Base-by-base conservation (phyloP, 257 asterid genomes). In the Eucommia ulmoides region DNA sequence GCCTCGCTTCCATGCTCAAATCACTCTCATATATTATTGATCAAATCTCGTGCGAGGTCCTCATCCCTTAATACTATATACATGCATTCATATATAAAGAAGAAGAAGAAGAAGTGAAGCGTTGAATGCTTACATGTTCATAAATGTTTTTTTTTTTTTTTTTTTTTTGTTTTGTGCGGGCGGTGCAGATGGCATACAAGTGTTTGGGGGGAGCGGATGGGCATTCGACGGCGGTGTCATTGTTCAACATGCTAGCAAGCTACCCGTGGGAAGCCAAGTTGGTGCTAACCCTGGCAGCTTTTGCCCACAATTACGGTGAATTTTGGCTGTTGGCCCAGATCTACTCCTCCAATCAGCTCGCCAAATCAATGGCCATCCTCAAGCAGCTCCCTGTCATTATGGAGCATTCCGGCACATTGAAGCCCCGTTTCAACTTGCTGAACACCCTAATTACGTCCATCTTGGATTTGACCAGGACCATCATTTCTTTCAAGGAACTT, bases 181-280 rank as follows among this genome's bases (percentile, higher is more conserved):
- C n/a, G n/a, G 8, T 7, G 26, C 63, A 72, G 78, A 24, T 72
- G 19, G 55, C 64, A 7, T 24, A 64, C 54, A 64, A 63, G 67
- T 67, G 74, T 41, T 58, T 47, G 22, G 49, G 51, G 1, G 70
- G 68, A 25, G 69, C 62, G 45, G 79, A 72, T 8, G 72, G 66
- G 0, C 79, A 69, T 20, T 24, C 42, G 26, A 65, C 50, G 23
- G 50, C 79, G 9, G 44, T 63, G 64, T 63, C 65, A 54, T 50
- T 72, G 25, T 49, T 64, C 29, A 64, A 56, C 22, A 38, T 52
- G 7, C 66, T 72, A 8, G 49, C 79, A 20, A 60, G 63, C 65
- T 72, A 63, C 45, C 10, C 72, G 22, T 72, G 79, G 79, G 79
- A 67, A 21, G 70, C 75, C 0, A 72, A 72, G 62, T 74, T 57